Conservation (phyloP, 305 asterid genomes). For the Solanum chacoense region DNA sequence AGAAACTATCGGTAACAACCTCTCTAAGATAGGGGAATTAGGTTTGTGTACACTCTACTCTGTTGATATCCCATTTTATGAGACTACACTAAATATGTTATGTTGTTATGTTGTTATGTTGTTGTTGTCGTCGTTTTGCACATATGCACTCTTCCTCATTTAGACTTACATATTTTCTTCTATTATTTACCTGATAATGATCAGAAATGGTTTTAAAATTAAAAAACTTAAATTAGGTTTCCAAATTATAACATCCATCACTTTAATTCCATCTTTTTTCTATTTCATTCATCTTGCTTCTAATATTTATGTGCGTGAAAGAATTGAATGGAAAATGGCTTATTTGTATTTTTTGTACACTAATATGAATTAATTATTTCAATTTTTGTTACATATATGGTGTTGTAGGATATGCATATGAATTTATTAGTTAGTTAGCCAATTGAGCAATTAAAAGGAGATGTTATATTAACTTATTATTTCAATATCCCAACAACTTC, state of each 20-base stretch:
- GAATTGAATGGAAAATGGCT: neutral
- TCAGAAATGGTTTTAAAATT: neutral
- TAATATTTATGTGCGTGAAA: neutral
- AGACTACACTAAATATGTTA: neutral
- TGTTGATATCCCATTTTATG: neutral
- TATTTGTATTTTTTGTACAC: neutral
- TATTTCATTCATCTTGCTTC: neutral
- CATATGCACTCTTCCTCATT: neutral
- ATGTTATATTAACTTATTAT: neutral
- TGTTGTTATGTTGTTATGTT: neutral
- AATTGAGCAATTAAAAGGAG: neutral
- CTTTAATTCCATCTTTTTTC: neutral
- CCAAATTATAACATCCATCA: neutral
- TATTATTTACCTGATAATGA: neutral
- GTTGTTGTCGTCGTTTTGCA: too few relatives aligned
- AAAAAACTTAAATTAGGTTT: neutral
- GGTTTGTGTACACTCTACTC: rapidly evolving
- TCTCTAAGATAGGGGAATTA: neutral
- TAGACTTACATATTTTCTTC: neutral
- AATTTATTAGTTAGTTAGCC: neutral
- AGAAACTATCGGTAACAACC: neutral
- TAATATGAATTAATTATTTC: neutral
- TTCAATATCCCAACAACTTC: neutral
- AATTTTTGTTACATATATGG: neutral
- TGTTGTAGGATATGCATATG: neutral